These are phyloP conservation scores for Trypanosoma congolense DNA, from an alignment of 208 protist genomes.

Conservation along the genomic window DNA sequence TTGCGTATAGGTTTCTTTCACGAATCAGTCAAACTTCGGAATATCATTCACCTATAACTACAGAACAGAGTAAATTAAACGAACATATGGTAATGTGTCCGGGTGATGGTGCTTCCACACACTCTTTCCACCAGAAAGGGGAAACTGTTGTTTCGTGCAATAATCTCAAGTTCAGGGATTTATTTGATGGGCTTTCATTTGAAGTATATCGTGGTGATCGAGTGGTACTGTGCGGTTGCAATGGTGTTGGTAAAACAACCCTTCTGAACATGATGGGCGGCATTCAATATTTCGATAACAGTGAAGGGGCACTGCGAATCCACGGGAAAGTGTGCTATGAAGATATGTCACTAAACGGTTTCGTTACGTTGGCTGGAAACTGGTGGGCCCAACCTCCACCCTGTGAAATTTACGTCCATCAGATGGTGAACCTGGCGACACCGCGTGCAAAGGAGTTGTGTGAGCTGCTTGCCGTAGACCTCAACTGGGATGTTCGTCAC, in stretches of 20 bases:
- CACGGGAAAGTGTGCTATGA: constrained; percentile 65
- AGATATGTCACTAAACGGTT: constrained; percentile 58
- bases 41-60: too few species aligned
- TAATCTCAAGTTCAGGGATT: constrained; percentile 51
- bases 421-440: constrained; percentile 54
- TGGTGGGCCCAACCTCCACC: constrained; percentile 71
- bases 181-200: constrained; percentile 58
- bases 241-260: constrained; percentile 93
- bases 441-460: constrained; percentile 41
- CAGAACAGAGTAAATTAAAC: too few species aligned
- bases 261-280: constrained; percentile 91
- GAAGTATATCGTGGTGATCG: constrained; percentile 52
- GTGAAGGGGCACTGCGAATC: constrained; percentile 42
- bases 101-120: too few species aligned
- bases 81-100: too few species aligned
- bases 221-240: constrained; percentile 90
- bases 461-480: constrained; percentile 60
- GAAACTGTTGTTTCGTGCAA: constrained; percentile 47
- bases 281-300: constrained; percentile 75
- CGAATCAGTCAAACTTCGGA: constrained; percentile 1
- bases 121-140: neutral
- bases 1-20: constrained; percentile 48
- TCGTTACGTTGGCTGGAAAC: constrained; percentile 61
- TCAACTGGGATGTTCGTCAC: constrained; percentile 81
- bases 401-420: constrained; percentile 64